A percentile compares a stretch with the other conserved stretches of the same genome.
Conservation (phyloP, 2,329 filamentous ascomycete species). For the Colletotrichum sp. region DNA sequence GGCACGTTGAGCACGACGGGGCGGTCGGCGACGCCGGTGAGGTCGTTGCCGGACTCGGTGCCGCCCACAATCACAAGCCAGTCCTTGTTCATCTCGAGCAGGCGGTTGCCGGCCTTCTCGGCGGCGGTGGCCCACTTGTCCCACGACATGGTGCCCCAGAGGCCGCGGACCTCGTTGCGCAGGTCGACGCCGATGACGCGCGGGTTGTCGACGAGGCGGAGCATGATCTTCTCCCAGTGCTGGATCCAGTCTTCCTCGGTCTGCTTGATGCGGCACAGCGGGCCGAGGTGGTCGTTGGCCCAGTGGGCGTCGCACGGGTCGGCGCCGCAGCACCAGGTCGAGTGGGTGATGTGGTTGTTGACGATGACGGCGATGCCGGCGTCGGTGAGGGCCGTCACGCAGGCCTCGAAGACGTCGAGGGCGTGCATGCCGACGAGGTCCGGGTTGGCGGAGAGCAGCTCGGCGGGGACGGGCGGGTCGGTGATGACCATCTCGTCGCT, state of each 20-base stretch:
- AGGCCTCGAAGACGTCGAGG: constrained; percentile 66
- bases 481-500: constrained; percentile 69
- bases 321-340: constrained; percentile 72
- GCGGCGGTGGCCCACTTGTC: constrained; percentile 67
- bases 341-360: constrained; percentile 74
- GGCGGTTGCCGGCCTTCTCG: constrained; percentile 65
- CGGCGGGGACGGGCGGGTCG: constrained; percentile 59
- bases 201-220: constrained; percentile 60
- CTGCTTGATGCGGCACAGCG: constrained; percentile 65
- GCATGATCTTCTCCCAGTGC: constrained; percentile 71
- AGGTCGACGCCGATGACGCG: constrained; percentile 71
- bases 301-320: constrained; percentile 72
- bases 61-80: constrained; percentile 75
- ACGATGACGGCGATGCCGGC: constrained; percentile 68
- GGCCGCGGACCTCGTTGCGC: constrained; percentile 71
- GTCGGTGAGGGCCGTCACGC: constrained; percentile 63
- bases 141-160: constrained; percentile 75
- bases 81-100: constrained; percentile 63
- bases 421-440: constrained; percentile 63
- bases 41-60: constrained; percentile 70
- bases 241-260: constrained; percentile 70
- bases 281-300: constrained; percentile 68
- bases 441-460: constrained; percentile 61
- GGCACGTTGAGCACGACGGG: constrained; percentile 63
- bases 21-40: constrained; percentile 58